phyloP scores from a whole-genome alignment of 208 protist species.

The Porcisia deanei region DNA sequence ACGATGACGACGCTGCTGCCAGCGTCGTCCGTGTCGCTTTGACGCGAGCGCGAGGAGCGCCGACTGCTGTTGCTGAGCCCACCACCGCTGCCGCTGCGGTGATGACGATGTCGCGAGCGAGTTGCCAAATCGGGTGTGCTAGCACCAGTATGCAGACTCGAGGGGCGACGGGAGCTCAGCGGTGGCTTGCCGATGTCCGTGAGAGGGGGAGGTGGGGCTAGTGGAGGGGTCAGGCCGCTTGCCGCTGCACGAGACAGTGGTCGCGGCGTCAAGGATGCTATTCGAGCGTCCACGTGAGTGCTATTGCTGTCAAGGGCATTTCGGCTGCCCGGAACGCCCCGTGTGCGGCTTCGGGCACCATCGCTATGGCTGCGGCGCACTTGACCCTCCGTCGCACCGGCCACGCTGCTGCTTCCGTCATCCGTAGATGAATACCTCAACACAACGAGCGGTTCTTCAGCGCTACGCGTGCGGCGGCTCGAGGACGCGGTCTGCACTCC shows the following conservation, averaged over 20 bases:
- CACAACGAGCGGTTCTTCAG: conserved; percentile 26
- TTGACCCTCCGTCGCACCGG: background rate
- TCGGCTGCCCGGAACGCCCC: background rate
- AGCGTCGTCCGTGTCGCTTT: conserved; percentile 5
- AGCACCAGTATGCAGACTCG: conserved; percentile 7
- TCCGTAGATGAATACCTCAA: conserved; percentile 8
- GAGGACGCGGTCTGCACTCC: background rate
- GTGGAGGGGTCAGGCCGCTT: conserved; percentile 25
- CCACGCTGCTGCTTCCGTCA: background rate
- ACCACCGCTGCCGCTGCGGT: conserved; percentile 24
- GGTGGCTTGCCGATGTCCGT: conserved; percentile 54
- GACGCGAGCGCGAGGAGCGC: conserved; percentile 15
- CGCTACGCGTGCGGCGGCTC: conserved; percentile 27
- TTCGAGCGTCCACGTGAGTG: conserved; percentile 2
- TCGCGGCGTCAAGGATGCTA: conserved; percentile 16
- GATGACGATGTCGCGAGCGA: conserved; percentile 21
- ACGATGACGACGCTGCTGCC: conserved; percentile 23
- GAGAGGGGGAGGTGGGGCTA: conserved; percentile 24
- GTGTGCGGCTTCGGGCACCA: conserved; percentile 7
- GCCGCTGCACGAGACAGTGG: conserved; percentile 14
- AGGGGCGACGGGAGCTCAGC: conserved; percentile 43
- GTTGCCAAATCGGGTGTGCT: background rate
- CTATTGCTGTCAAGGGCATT: background rate
- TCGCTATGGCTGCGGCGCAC: conserved; percentile 33
- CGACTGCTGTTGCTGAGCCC: conserved; percentile 19